phyloP scores from a whole-genome alignment of 805 yeast genomes.

The Barnettozyma sp. region DNA sequence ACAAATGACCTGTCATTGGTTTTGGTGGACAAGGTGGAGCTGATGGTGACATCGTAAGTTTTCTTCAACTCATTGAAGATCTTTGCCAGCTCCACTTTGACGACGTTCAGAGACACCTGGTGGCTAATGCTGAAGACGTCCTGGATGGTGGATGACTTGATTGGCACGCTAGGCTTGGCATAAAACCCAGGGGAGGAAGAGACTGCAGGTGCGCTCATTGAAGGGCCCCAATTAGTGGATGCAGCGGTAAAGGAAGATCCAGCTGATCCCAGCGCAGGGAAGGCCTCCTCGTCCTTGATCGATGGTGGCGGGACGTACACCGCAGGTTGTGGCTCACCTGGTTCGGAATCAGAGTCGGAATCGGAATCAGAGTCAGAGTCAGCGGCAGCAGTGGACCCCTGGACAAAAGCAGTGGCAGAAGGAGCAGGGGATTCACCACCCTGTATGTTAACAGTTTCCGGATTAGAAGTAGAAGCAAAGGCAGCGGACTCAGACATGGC shows the following conservation, averaged over 20 bases:
- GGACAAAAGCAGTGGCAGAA: constrained; percentile 1
- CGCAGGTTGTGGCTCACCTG: constrained; percentile 11
- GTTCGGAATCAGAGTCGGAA: constrained; percentile 6
- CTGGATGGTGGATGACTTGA: constrained; percentile 54
- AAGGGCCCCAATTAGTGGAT: constrained; percentile 37
- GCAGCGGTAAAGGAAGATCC: constrained; percentile 22
- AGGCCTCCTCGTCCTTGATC: constrained; percentile 47
- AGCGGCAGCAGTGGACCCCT: constrained; percentile 1
- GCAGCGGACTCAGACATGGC: constrained; percentile 10
- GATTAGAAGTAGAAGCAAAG: background rate
- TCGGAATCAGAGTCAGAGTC: constrained; percentile 3
- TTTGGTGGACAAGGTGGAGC: constrained; percentile 71
- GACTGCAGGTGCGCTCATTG: constrained; percentile 24
- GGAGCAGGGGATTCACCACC: constrained; percentile 4
- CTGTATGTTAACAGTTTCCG: constrained; percentile 2
- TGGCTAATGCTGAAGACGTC: constrained; percentile 72
- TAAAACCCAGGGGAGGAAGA: constrained; percentile 22
- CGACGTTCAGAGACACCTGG: constrained; percentile 57
- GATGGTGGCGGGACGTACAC: constrained; percentile 29
- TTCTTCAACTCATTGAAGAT: constrained; percentile 58
- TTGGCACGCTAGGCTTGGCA: constrained; percentile 10
- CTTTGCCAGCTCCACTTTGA: constrained; percentile 61
- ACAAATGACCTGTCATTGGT: constrained; percentile 77
- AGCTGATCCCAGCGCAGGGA: constrained; percentile 59
- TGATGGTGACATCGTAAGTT: constrained; percentile 58